Evolutionary conservation across 2,329 filamentous ascomycete genomes (phyloP).

Genomic region (Botryotinia calthae): DNA sequence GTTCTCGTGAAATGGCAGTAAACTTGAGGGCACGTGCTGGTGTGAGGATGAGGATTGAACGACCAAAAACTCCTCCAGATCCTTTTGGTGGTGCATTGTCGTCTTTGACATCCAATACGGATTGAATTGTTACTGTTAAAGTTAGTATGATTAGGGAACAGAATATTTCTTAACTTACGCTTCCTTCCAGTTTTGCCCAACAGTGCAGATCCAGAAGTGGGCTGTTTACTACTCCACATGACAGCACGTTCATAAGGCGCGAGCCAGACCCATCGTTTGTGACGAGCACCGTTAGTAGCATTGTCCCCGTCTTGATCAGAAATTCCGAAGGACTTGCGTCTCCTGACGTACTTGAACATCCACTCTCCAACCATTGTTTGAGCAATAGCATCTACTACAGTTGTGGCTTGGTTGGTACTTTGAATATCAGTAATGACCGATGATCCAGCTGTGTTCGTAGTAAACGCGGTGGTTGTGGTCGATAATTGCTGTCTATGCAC

Average conservation of each 20-base stretch:
- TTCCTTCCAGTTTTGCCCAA: conserved; percentile 95
- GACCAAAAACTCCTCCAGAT: conserved; percentile 67
- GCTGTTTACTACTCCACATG: conserved; percentile 98
- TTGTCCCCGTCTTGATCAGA: conserved; percentile 67
- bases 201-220: conserved; percentile 79
- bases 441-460: conserved; percentile 31
- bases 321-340: conserved; percentile 87
- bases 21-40: conserved; percentile 94
- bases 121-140: conserved; percentile 80
- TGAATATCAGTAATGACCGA: conserved; percentile 2
- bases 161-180: conserved; percentile 57
- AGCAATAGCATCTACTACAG: conserved; percentile 92
- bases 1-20: conserved; percentile 76
- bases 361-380: conserved; percentile 98
- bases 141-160: conserved; percentile 36
- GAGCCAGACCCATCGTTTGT: conserved; percentile 98
- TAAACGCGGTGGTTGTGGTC: conserved; percentile 50
- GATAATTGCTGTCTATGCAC: conserved; percentile 58
- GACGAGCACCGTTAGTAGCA: conserved; percentile 63
- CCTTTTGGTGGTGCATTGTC: conserved; percentile 82
- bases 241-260: conserved; percentile 94
- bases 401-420: conserved; percentile 60
- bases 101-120: conserved; percentile 94
- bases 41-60: conserved; percentile 92
- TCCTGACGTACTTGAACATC: conserved; percentile 89